These are phyloP conservation scores for Cyclostephanos invisitatus DNA, from an alignment of 108 stramenopile genomes.

Conservation along the genomic window DNA sequence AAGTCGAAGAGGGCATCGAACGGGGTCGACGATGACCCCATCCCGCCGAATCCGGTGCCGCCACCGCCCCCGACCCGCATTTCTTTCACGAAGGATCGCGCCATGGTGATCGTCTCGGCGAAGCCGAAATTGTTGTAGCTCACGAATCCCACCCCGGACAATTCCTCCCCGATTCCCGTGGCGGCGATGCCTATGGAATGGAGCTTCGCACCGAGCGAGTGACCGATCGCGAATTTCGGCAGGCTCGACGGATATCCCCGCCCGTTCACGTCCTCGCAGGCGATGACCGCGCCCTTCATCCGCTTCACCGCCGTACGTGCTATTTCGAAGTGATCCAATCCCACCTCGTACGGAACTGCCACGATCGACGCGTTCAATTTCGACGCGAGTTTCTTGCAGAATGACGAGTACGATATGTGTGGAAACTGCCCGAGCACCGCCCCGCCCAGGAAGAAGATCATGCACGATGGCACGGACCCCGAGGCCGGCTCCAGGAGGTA, in stretches of 20 bases:
- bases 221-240: slow-evolving; percentile 65
- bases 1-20: slow-evolving; percentile 69
- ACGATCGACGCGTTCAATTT: slow-evolving; percentile 70
- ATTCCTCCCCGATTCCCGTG: slow-evolving; percentile 60
- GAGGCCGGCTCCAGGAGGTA: slow-evolving; percentile 75
- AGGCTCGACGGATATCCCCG: slow-evolving; percentile 47
- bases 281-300: slow-evolving; percentile 58
- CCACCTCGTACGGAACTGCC: slow-evolving; percentile 73
- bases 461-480: slow-evolving; percentile 59
- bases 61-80: slow-evolving; percentile 33
- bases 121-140: slow-evolving; percentile 83
- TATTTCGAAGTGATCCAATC: slow-evolving; percentile 77
- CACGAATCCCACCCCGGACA: slow-evolving; percentile 70
- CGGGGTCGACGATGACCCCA: slow-evolving; percentile 19
- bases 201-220: slow-evolving; percentile 75
- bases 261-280: slow-evolving; percentile 63
- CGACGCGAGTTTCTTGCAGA: slow-evolving; percentile 53
- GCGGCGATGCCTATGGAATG: slow-evolving; percentile 74
- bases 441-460: slow-evolving; percentile 82
- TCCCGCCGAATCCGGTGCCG: slow-evolving; percentile 22
- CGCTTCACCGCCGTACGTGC: slow-evolving; percentile 63
- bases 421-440: slow-evolving; percentile 82
- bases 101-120: slow-evolving; percentile 66
- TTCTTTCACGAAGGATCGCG: slow-evolving; percentile 65
- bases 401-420: slow-evolving; percentile 77